phyloP scores from a whole-genome alignment of 495 filamentous ascomycete species.

The Elaphomyces granulatus region DNA sequence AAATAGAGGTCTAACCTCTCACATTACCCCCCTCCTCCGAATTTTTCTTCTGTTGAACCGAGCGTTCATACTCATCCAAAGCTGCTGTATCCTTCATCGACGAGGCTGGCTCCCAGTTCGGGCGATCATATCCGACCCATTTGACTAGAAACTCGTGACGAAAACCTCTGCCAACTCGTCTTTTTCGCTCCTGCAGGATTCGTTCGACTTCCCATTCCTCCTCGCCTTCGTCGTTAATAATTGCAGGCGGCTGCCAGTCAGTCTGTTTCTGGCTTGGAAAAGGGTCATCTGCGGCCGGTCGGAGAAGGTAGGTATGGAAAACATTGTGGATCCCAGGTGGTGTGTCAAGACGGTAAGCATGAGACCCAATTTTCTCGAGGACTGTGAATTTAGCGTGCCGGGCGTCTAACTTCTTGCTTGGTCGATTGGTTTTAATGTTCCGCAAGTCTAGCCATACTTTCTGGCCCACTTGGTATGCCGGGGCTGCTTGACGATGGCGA shows the following conservation, averaged over 20 bases:
- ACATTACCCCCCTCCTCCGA: slow-evolving; percentile 8
- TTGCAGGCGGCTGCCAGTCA: not conserved
- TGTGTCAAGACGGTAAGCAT: slow-evolving; percentile 5
- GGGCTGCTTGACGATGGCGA: not conserved
- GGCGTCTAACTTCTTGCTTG: slow-evolving; percentile 7
- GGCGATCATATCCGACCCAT: slow-evolving; percentile 3
- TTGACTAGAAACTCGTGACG: not conserved
- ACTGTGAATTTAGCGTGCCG: slow-evolving; percentile 8
- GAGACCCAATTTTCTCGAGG: slow-evolving; percentile 2
- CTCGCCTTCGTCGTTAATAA: slow-evolving; percentile 1
- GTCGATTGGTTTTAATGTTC: slow-evolving; percentile 4
- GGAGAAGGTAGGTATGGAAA: slow-evolving; percentile 8
- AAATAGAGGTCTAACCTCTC: too few species aligned
- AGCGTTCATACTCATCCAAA: slow-evolving; percentile 1
- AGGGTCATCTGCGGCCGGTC: slow-evolving; percentile 6
- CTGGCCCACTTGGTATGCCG: slow-evolving; percentile 1
- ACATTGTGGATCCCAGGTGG: slow-evolving; percentile 4
- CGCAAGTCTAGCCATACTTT: slow-evolving; percentile 9
- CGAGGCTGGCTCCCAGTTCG: slow-evolving; percentile 1
- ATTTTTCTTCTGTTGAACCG: not conserved
- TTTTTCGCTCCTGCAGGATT: slow-evolving; percentile 1
- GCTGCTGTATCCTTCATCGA: slow-evolving; percentile 4
- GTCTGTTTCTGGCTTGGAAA: slow-evolving; percentile 2
- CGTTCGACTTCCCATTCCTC: slow-evolving; percentile 1
- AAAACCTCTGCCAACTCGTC: not conserved